Percentiles rank a stretch among this genome's conserved stretches.
Evolutionary conservation across 2,329 filamentous ascomycete species (phyloP).

Genomic region (Aspergillus sp.): DNA sequence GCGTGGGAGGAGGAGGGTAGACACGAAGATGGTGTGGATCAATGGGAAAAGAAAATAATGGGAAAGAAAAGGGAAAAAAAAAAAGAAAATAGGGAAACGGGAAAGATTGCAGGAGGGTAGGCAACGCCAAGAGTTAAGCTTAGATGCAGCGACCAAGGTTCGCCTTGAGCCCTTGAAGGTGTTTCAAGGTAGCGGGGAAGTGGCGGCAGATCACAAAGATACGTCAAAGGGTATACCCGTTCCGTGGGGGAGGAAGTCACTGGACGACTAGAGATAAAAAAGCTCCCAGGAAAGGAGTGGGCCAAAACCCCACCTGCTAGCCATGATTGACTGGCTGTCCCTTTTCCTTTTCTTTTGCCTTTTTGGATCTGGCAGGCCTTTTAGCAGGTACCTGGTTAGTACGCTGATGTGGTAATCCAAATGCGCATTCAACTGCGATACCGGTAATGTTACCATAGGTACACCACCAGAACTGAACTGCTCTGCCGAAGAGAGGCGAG

Average conservation of each 20-base stretch:
- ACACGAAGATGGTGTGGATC: constrained; percentile 23
- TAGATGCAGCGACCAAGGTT: constrained; percentile 36
- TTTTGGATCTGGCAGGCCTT: constrained; percentile 5
- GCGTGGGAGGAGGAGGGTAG: constrained; percentile 23
- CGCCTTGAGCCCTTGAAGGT: constrained; percentile 27
- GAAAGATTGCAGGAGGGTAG: constrained; percentile 18
- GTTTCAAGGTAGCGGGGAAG: constrained; percentile 40
- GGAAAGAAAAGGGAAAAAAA: constrained; percentile 4
- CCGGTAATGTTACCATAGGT: not conserved
- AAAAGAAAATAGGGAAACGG: constrained; percentile 6
- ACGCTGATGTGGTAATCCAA: not conserved
- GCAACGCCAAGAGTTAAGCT: constrained; percentile 33
- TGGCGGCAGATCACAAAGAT: constrained; percentile 31
- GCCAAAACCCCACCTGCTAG: constrained; percentile 16
- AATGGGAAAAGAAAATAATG: constrained; percentile 6
- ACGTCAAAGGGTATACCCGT: constrained; percentile 38
- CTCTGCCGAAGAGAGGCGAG: not conserved
- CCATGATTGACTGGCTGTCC: constrained; percentile 11
- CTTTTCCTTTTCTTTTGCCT: constrained; percentile 7
- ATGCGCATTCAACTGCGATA: not conserved
- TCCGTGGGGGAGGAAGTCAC: constrained; percentile 26
- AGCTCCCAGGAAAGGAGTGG: constrained; percentile 15
- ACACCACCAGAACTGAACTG: not conserved
- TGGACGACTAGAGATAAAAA: constrained; percentile 17
- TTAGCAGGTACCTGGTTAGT: not conserved